Evolutionary conservation across 495 filamentous ascomycete genomes (phyloP).

Genomic region (Pyrenula aspistea): DNA sequence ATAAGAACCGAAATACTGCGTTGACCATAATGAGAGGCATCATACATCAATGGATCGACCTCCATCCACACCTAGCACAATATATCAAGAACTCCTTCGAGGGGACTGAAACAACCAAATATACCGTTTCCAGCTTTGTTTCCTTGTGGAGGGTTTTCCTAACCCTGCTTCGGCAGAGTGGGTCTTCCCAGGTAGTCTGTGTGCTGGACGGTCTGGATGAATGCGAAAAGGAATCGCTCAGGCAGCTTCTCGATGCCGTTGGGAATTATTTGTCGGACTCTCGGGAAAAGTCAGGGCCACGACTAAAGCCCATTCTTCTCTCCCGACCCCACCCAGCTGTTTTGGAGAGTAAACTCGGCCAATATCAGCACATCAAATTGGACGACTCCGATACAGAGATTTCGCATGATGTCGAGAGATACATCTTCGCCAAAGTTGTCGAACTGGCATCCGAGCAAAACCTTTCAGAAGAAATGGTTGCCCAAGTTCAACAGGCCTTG

Average conservation of each 20-base stretch:
- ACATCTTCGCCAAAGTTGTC: constrained; percentile 22
- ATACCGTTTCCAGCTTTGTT: constrained; percentile 17
- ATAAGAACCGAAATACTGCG: constrained; percentile 33
- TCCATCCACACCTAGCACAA: constrained; percentile 10
- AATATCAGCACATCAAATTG: constrained; percentile 12
- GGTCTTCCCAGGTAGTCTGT: too few species aligned
- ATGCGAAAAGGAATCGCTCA: constrained; percentile 27
- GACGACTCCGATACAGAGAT: constrained; percentile 17
- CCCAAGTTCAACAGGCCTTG: constrained; percentile 17
- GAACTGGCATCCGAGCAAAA: constrained; percentile 18
- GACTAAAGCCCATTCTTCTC: constrained; percentile 23
- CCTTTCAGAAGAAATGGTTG: constrained; percentile 7
- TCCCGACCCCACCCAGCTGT: constrained; percentile 20
- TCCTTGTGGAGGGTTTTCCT: constrained; percentile 23
- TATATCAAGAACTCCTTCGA: constrained; percentile 14
- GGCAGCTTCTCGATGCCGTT: constrained; percentile 20
- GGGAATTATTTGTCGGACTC: constrained; percentile 10
- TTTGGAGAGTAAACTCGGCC: constrained; percentile 14
- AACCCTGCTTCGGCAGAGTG: too few species aligned
- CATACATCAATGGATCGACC: constrained; percentile 16
- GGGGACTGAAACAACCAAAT: constrained; percentile 15
- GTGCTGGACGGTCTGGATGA: constrained; percentile 35
- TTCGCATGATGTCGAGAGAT: constrained; percentile 19
- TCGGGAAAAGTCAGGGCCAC: constrained; percentile 4
- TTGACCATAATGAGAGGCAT: constrained; percentile 28